Conservation (phyloP, 257 asterid genomes). For the Solanum gracilifrons region DNA sequence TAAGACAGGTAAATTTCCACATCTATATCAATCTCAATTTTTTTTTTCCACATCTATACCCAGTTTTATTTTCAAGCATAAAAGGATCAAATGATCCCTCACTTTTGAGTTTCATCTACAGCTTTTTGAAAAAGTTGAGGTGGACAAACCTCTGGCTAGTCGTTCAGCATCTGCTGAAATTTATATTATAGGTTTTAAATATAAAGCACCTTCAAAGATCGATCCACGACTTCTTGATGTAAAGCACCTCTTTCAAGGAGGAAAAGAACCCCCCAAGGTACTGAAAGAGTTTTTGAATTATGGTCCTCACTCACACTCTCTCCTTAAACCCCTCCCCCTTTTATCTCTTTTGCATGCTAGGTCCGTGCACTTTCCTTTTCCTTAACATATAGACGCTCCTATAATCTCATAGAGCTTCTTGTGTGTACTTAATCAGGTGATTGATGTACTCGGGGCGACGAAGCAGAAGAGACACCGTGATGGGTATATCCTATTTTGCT, state of each 20-base stretch:
- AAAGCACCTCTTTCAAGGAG: conserved; percentile 78
- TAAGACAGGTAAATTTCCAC: conserved; percentile 57
- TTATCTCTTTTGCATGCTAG: background rate
- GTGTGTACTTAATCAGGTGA: conserved; percentile 25
- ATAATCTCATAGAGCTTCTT: conserved; percentile 1
- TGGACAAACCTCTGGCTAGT: conserved; percentile 89
- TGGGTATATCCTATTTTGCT: conserved; percentile 36
- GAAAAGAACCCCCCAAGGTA: conserved; percentile 81
- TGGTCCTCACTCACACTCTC: background rate
- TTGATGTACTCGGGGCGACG: conserved; percentile 69
- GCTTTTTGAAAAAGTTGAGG: conserved; percentile 97
- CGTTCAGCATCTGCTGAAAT: conserved; percentile 87
- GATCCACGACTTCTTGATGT: conserved; percentile 96
- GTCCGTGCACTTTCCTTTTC: background rate
- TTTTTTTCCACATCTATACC: background rate
- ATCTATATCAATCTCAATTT: background rate
- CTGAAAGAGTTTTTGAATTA: background rate
- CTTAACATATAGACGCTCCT: background rate
- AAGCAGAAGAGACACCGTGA: conserved; percentile 87
- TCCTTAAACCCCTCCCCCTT: background rate
- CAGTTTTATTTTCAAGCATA: background rate
- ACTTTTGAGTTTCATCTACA: conserved; percentile 18
- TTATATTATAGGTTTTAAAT: conserved; percentile 63
- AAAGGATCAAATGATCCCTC: background rate
- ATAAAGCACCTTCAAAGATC: conserved; percentile 94